A percentile compares a stretch with the other conserved stretches of the same genome.
Evolutionary conservation across 2,329 filamentous ascomycete species (phyloP).

Genomic region (Microcyclosporella mali): DNA sequence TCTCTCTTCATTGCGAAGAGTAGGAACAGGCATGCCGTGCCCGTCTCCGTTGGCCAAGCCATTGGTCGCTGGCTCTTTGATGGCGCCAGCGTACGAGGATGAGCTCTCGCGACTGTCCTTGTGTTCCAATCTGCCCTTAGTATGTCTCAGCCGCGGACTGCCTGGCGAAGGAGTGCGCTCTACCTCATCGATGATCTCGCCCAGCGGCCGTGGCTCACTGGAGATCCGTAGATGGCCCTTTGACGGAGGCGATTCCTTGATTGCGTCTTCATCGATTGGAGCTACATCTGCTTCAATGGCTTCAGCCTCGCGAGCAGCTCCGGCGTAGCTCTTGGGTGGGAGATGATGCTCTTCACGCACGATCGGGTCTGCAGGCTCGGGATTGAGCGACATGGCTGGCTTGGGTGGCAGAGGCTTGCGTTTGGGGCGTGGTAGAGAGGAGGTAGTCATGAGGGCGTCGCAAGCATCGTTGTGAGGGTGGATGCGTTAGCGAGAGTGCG

Average conservation of each 20-base stretch:
- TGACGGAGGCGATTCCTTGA: slow-evolving; percentile 33
- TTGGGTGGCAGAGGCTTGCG: neutral
- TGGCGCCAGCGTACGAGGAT: slow-evolving; percentile 20
- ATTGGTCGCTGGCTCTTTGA: slow-evolving; percentile 17
- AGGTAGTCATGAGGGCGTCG: no score
- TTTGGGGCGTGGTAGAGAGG: no score
- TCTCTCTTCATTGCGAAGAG: slow-evolving; percentile 2
- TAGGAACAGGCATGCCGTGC: slow-evolving; percentile 12
- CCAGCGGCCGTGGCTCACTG: slow-evolving; percentile 29
- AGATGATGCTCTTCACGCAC: slow-evolving; percentile 36
- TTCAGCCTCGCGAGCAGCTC: slow-evolving; percentile 31
- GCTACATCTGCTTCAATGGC: slow-evolving; percentile 16
- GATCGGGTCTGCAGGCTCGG: slow-evolving; percentile 37
- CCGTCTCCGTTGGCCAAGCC: slow-evolving; percentile 18
- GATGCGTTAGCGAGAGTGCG: no score
- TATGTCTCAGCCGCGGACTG: slow-evolving; percentile 27
- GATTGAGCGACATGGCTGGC: slow-evolving; percentile 35
- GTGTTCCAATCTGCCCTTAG: slow-evolving; percentile 24
- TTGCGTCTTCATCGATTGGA: slow-evolving; percentile 19
- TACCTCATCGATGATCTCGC: slow-evolving; percentile 32
- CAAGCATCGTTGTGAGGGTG: no score
- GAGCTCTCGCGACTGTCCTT: slow-evolving; percentile 16
- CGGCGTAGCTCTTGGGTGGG: slow-evolving; percentile 40
- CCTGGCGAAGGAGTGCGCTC: slow-evolving; percentile 23
- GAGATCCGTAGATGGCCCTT: slow-evolving; percentile 17